These are phyloP conservation scores for Xylaria sp. DNA, from an alignment of 2,329 filamentous ascomycete species.

Conservation along the genomic window DNA sequence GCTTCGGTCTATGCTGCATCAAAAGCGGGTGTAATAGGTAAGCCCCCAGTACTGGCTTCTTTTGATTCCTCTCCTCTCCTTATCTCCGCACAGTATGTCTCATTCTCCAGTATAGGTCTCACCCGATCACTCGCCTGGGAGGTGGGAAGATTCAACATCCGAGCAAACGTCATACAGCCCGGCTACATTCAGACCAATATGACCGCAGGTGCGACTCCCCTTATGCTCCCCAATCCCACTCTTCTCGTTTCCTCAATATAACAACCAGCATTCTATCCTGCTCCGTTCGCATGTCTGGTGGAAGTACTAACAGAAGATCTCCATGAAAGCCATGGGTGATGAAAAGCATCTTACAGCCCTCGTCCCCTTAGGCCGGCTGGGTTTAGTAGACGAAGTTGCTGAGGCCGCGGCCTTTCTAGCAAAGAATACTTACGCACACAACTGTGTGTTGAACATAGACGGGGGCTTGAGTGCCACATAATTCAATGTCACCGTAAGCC, in stretches of 20 bases:
- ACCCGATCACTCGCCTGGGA: conserved; percentile 63
- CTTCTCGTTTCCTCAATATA: conserved; percentile 9
- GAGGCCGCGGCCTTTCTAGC: conserved; percentile 74
- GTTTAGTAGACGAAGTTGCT: conserved; percentile 66
- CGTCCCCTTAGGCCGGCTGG: conserved; percentile 65
- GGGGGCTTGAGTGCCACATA: conserved; percentile 70
- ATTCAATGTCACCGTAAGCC: conserved; percentile 18
- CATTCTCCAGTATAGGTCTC: conserved; percentile 46
- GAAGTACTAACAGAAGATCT: conserved; percentile 37
- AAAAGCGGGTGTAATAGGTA: conserved; percentile 73
- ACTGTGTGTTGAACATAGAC: conserved; percentile 80
- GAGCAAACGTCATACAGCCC: conserved; percentile 76
- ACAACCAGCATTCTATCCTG: conserved; percentile 2
- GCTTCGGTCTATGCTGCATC: conserved; percentile 70
- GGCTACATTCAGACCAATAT: conserved; percentile 80
- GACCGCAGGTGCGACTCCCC: conserved; percentile 56
- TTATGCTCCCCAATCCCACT: conserved; percentile 7
- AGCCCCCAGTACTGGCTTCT: neutral
- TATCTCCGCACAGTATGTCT: conserved; percentile 18
- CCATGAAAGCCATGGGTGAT: conserved; percentile 25
- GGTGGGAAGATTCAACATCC: conserved; percentile 54
- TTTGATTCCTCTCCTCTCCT: conserved; percentile 13
- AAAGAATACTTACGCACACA: conserved; percentile 76
- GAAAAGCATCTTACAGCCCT: conserved; percentile 35
- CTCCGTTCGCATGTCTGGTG: conserved; percentile 18